A percentile compares a stretch with the other conserved stretches of the same genome.
phyloP scores from a whole-genome alignment of 768 basidiomycete genomes.

The Dioszegia crocea region DNA sequence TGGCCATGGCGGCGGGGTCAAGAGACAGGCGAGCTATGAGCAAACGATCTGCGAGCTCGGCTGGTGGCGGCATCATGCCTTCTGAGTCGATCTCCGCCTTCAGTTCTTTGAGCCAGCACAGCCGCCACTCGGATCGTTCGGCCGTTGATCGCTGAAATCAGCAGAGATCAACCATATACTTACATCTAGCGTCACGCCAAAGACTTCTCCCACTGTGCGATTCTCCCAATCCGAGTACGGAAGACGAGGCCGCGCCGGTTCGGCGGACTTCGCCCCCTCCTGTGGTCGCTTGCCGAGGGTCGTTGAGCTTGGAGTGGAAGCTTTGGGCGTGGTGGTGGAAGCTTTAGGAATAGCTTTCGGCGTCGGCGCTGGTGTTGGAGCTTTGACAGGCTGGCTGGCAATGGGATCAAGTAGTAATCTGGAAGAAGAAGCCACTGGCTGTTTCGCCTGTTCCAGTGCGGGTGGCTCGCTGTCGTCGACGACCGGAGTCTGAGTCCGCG shows the following conservation, averaged over 20 bases:
- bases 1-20: conserved; percentile 54
- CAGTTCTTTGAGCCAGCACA: conserved; percentile 78
- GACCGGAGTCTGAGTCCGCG: conserved; percentile 39
- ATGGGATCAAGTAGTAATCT: conserved; percentile 10
- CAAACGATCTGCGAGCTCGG: conserved; percentile 67
- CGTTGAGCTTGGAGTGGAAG: conserved; percentile 12
- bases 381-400: not conserved
- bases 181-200: conserved; percentile 78
- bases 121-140: conserved; percentile 63
- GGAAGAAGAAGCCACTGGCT: conserved; percentile 15
- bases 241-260: conserved; percentile 54
- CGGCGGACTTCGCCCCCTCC: conserved; percentile 28
- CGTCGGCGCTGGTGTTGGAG: conserved; percentile 4
- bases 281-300: conserved; percentile 20
- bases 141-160: conserved; percentile 16
- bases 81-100: conserved; percentile 62
- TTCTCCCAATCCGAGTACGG: conserved; percentile 65
- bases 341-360: no score
- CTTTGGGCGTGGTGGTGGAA: conserved; percentile 3
- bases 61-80: conserved; percentile 49
- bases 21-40: conserved; percentile 80
- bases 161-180: conserved; percentile 38
- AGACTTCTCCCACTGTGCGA: conserved; percentile 62
- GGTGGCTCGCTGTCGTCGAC: conserved; percentile 1
- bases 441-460: conserved; percentile 10